phyloP scores from a whole-genome alignment of 441 rosid species.

The Mallotus repandus region DNA sequence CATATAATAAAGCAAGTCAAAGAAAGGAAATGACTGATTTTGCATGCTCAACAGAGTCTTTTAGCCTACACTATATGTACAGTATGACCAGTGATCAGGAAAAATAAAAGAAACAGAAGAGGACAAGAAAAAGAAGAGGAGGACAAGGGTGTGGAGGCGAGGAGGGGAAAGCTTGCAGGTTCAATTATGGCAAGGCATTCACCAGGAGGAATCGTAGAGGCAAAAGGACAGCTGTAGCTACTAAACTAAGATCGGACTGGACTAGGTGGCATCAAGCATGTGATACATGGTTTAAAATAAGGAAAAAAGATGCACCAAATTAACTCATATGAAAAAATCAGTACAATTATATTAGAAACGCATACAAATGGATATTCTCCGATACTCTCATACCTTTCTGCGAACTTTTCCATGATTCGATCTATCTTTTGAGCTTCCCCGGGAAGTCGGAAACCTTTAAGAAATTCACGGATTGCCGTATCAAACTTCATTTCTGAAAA shows the following conservation, averaged over 20 bases:
- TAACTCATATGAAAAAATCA: neutral
- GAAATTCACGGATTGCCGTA: conserved; percentile 88
- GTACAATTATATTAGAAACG: neutral
- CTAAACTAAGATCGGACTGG: neutral
- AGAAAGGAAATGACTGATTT: too few relatives aligned
- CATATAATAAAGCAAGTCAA: neutral
- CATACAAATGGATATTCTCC: neutral
- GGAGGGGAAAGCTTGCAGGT: neutral
- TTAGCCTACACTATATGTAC: too few relatives aligned
- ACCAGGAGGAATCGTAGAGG: conserved; percentile 1
- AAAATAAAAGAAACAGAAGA: too few relatives aligned
- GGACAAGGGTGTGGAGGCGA: neutral
- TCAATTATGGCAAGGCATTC: neutral
- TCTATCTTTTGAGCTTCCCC: conserved; percentile 99
- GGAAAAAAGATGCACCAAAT: neutral
- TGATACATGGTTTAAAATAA: conserved; percentile 7
- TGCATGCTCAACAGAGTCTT: too few relatives aligned
- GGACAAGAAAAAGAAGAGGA: too few relatives aligned
- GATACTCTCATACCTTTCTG: conserved; percentile 72
- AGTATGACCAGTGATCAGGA: too few relatives aligned
- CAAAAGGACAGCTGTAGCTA: neutral
- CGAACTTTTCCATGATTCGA: conserved; percentile 99
- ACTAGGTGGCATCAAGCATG: neutral
- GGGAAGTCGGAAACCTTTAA: conserved; percentile 97
- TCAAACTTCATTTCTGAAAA: conserved; percentile 96